Percentiles rank a stretch among this genome's conserved stretches.
phyloP scores from a whole-genome alignment of 2,329 filamentous ascomycete species.

The Niveomyces coronatus region DNA sequence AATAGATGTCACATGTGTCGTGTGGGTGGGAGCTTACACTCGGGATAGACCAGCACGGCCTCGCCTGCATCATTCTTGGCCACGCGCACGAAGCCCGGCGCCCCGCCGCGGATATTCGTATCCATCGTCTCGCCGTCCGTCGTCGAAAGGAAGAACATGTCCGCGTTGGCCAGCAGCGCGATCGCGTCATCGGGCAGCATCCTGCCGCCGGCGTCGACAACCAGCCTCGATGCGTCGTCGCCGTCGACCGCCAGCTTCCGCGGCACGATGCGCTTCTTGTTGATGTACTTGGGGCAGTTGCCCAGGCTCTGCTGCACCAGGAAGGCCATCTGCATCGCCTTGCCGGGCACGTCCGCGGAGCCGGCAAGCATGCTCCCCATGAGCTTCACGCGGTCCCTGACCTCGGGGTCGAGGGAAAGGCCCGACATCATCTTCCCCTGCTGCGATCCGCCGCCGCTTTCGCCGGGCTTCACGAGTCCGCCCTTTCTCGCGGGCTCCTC shows the following conservation, averaged over 20 bases:
- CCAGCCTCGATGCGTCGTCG: slow-evolving; percentile 39
- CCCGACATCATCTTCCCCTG: slow-evolving; percentile 31
- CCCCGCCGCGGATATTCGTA: slow-evolving; percentile 70
- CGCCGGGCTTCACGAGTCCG: slow-evolving; percentile 24
- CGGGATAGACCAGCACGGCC: slow-evolving; percentile 59
- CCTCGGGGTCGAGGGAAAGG: slow-evolving; percentile 44
- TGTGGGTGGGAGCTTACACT: slow-evolving; percentile 46
- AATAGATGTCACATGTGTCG: no score
- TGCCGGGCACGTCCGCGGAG: slow-evolving; percentile 32
- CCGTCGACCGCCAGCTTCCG: slow-evolving; percentile 9
- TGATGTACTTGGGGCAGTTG: slow-evolving; percentile 83
- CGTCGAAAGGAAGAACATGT: slow-evolving; percentile 71
- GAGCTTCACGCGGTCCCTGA: slow-evolving; percentile 61
- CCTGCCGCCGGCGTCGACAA: slow-evolving; percentile 24
- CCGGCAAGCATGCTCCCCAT: slow-evolving; percentile 60
- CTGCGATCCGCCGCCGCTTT: no score
- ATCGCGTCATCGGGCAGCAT: slow-evolving; percentile 44
- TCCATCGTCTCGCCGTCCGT: slow-evolving; percentile 63
- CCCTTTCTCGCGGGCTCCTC: slow-evolving; percentile 9
- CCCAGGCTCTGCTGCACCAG: slow-evolving; percentile 63
- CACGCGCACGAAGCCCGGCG: slow-evolving; percentile 62
- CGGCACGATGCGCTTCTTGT: slow-evolving; percentile 54
- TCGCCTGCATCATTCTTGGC: slow-evolving; percentile 40
- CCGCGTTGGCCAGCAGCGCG: slow-evolving; percentile 50
- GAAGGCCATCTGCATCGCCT: slow-evolving; percentile 46